Evolutionary conservation across 192 early-diverging fungal species (phyloP).

Genomic region (Backusella macrospora): DNA sequence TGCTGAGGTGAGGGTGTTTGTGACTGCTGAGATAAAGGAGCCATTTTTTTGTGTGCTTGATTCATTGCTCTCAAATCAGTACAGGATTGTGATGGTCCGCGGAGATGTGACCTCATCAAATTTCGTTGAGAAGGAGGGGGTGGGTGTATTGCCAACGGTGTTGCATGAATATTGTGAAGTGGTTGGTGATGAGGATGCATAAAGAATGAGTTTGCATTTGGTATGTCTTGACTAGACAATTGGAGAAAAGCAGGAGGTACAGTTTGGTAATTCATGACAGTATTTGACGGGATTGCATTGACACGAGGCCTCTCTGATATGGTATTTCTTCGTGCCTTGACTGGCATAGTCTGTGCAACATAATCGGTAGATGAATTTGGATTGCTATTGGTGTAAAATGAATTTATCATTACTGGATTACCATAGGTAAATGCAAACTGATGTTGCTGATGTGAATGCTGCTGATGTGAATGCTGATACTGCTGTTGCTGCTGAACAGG

Average conservation of each 20-base stretch:
- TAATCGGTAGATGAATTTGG: constrained; percentile 1
- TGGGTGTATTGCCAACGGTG: constrained; percentile 4
- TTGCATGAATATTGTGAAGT: constrained; percentile 22
- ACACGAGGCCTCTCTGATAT: constrained; percentile 21
- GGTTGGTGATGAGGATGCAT: constrained; percentile 10
- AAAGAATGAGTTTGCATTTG: constrained; percentile 15
- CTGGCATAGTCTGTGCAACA: constrained; percentile 9
- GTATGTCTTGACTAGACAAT: constrained; percentile 7
- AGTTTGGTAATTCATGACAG: not conserved
- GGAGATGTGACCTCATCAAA: constrained; percentile 14
- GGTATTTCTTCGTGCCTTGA: constrained; percentile 19
- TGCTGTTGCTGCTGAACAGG: constrained; percentile 5
- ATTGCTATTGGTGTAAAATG: constrained; percentile 1
- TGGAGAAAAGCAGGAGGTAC: constrained; percentile 17
- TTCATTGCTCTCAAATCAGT: constrained; percentile 9
- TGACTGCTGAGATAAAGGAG: not conserved
- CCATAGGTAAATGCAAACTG: constrained; percentile 4
- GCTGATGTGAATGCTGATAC: not conserved
- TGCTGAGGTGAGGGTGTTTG: not conserved
- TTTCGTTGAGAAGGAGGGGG: not conserved
- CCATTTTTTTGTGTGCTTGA: not conserved
- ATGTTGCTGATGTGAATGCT: not conserved
- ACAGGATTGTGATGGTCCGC: constrained; percentile 14
- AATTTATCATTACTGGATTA: not conserved
- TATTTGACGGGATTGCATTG: not conserved